Conservation (phyloP, 257 asterid genomes). For the Coffea eugenioides region DNA sequence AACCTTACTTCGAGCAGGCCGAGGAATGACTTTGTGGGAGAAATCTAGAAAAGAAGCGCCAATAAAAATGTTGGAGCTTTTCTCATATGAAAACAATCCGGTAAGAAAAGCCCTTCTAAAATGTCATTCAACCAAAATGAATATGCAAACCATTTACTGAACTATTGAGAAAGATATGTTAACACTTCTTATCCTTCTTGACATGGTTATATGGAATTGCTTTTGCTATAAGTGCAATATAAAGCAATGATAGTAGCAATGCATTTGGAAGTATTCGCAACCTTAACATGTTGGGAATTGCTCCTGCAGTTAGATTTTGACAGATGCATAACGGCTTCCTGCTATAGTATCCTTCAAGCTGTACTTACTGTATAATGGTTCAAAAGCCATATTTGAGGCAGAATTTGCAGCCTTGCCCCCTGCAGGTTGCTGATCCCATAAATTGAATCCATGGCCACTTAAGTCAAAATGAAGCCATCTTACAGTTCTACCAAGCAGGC, state of each 20-base stretch:
- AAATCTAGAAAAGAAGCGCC: conserved; percentile 56
- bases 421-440: neutral
- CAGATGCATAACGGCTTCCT: no score
- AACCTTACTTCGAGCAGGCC: conserved; percentile 83
- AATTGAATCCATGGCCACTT: neutral
- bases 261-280: no score
- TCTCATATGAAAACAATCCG: conserved; percentile 69
- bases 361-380: no score
- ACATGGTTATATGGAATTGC: neutral
- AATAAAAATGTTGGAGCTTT: conserved; percentile 58
- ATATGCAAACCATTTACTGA: neutral
- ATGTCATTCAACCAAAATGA: neutral
- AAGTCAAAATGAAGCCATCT: neutral
- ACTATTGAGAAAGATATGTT: neutral
- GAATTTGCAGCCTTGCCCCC: no score
- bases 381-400: no score
- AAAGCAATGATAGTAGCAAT: no score
- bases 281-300: no score
- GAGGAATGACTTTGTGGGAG: conserved; percentile 81
- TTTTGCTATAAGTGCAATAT: no score
- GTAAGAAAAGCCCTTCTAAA: conserved; percentile 30
- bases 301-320: no score
- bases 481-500: neutral
- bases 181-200: neutral
- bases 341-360: no score